Evolutionary conservation across 139 green algal genomes (phyloP), one percentile per base, ranked within the genome.

Genomic region (Micractinium conductrix): DNA sequence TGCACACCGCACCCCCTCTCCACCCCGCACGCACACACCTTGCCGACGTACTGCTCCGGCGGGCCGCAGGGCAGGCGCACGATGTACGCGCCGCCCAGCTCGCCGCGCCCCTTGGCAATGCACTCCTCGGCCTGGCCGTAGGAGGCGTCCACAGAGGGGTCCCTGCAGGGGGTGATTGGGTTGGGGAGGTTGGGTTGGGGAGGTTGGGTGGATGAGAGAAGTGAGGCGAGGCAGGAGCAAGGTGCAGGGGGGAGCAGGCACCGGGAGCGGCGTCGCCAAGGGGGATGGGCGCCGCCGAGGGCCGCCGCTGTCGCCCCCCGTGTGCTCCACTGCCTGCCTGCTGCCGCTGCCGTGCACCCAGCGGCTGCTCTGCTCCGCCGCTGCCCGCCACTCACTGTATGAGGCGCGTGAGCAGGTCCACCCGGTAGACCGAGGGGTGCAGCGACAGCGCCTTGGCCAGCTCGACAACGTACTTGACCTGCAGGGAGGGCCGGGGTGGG

Each of bases 381-480:
- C 40, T 42, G 42, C 30, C 38, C 16, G 38, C 28, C 35, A 14
- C 69, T 50, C 72, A 87, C 35, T 79, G 55, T 74, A 99, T 95
- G 14, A 96, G 91, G 35, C 96, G 90, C 1, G 96, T 99, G 24
- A 99, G 90, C 60, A 99, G 92, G 85, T 99, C 96, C 10, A 99
- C 96, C n/a, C 96, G 88, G 75, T 95, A 92, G 45, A 99, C 96
- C 21, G 91, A 90, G 4, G 96, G 96, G 90, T 98, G 95, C 78
- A 91, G 90, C 17, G 91, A 92, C 78, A 99, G 88, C 0, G 95
- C 94, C 60, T 91, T 89, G 1, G 96, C 96, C 86, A 99, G 89
- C 93, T 99, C 96, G 30, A 99, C 95, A 50, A 99, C 96, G 84
- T 99, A 99, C 87, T 93, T 93, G 42, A 93, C 88, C 88, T 90